These are phyloP conservation scores for Neurospora sp. DNA, from an alignment of 2,329 filamentous ascomycete species.

Conservation along the genomic window DNA sequence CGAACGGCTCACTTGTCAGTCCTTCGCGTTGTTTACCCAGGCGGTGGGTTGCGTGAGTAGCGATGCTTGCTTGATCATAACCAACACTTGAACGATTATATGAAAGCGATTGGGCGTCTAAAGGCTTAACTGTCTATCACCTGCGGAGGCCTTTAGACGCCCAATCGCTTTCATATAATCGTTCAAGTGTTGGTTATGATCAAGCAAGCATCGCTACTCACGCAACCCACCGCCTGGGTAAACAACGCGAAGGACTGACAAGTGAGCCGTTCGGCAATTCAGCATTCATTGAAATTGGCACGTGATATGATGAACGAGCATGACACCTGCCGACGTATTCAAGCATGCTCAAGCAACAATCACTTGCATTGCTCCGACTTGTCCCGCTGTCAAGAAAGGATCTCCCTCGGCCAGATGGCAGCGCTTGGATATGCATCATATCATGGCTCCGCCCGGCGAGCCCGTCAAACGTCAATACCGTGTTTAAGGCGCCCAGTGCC, in stretches of 20 bases:
- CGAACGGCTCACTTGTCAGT: background rate
- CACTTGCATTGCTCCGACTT: slow-evolving; percentile 4
- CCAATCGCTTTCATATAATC: no score
- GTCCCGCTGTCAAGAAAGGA: slow-evolving; percentile 3
- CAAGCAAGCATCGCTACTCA: no score
- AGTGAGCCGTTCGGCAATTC: background rate
- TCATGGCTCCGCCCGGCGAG: background rate
- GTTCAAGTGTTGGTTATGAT: no score
- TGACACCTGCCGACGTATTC: background rate
- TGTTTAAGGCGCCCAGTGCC: background rate
- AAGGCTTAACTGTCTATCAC: background rate
- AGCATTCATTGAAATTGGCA: background rate
- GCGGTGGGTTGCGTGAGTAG: no score
- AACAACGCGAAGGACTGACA: no score
- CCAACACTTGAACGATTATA: no score
- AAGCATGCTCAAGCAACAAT: background rate
- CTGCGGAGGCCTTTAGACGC: no score
- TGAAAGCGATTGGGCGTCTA: background rate
- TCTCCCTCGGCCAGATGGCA: background rate
- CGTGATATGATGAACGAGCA: background rate
- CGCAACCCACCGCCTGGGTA: no score
- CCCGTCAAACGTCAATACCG: background rate
- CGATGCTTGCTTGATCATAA: no score
- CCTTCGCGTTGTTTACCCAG: no score
- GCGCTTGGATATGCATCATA: background rate